These are phyloP conservation scores for Massariosphaeria phaeospora DNA, from an alignment of 495 filamentous ascomycete species.

Conservation along the genomic window DNA sequence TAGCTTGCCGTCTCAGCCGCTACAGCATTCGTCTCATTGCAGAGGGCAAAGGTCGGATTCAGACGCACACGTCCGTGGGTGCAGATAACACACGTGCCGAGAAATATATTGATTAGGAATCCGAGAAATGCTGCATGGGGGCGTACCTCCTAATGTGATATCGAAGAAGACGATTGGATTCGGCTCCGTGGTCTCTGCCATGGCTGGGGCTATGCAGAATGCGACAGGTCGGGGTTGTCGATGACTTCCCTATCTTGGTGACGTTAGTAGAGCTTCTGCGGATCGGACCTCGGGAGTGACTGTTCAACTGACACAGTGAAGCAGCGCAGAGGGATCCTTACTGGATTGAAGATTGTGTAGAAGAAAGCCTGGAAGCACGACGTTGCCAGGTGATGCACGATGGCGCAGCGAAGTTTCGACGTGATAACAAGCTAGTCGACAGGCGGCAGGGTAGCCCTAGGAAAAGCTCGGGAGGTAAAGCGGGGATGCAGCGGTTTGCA, in stretches of 20 bases:
- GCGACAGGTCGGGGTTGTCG: neutral
- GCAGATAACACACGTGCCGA: no score
- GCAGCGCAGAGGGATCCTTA: neutral
- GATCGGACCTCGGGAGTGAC: neutral
- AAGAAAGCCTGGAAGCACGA: neutral
- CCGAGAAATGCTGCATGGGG: slow-evolving; percentile 6
- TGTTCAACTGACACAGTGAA: no score
- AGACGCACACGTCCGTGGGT: no score
- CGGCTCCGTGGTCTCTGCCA: slow-evolving; percentile 20
- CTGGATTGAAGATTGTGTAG: neutral
- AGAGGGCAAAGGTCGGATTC: no score
- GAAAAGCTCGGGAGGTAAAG: neutral
- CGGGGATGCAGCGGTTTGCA: neutral
- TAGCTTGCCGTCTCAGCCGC: neutral
- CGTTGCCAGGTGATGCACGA: slow-evolving; percentile 2
- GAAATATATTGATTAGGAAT: no score
- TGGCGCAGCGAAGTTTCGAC: no score
- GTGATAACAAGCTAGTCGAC: no score
- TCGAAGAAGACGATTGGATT: slow-evolving; percentile 88
- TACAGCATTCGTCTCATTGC: neutral
- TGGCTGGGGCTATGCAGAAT: slow-evolving; percentile 31
- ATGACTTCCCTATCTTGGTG: neutral
- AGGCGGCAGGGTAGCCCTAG: neutral
- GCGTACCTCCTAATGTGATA: slow-evolving; percentile 79
- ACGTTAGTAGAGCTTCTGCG: slow-evolving; percentile 6